These are phyloP conservation scores for Luffa acutangula DNA, from an alignment of 306 rosid genomes.

Conservation along the genomic window DNA sequence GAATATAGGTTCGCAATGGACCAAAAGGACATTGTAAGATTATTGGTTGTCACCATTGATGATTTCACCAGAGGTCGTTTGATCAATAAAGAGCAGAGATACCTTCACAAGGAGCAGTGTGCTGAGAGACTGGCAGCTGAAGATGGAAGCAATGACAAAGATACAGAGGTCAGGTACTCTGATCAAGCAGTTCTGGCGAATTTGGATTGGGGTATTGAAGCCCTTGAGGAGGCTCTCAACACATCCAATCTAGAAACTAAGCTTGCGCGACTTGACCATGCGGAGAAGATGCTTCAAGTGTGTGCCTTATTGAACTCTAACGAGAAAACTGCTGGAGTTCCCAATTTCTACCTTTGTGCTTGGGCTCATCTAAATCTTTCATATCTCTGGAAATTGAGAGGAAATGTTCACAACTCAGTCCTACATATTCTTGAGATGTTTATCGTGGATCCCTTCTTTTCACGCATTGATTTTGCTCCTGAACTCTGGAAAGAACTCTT, in stretches of 20 bases:
- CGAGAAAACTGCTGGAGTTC: slow-evolving; percentile 86
- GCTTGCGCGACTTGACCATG: slow-evolving; percentile 72
- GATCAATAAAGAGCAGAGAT: slow-evolving; percentile 57
- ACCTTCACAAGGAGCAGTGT: slow-evolving; percentile 69
- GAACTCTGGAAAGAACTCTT: slow-evolving; percentile 73
- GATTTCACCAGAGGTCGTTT: slow-evolving; percentile 52
- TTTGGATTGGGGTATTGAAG: slow-evolving; percentile 94
- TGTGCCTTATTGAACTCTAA: slow-evolving; percentile 73
- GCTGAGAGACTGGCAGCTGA: slow-evolving; percentile 93
- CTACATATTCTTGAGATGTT: slow-evolving; percentile 80
- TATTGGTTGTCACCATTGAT: slow-evolving; percentile 43
- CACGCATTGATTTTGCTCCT: slow-evolving; percentile 79
- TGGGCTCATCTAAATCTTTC: slow-evolving; percentile 86
- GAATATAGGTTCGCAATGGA: slow-evolving; percentile 52
- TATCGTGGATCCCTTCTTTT: slow-evolving; percentile 64
- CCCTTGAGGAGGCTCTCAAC: slow-evolving; percentile 82
- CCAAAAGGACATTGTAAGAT: slow-evolving; percentile 51
- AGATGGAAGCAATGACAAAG: slow-evolving; percentile 57
- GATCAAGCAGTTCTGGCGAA: slow-evolving; percentile 90
- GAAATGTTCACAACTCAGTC: slow-evolving; percentile 40
- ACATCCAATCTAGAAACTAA: slow-evolving; percentile 79
- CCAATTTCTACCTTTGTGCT: slow-evolving; percentile 80
- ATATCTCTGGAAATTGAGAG: slow-evolving; percentile 67
- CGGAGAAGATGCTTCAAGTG: slow-evolving; percentile 83
- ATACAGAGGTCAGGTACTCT: slow-evolving; percentile 56